These are phyloP conservation scores for Lentithecium fluviatile DNA, from an alignment of 495 filamentous ascomycete species.

Conservation along the genomic window DNA sequence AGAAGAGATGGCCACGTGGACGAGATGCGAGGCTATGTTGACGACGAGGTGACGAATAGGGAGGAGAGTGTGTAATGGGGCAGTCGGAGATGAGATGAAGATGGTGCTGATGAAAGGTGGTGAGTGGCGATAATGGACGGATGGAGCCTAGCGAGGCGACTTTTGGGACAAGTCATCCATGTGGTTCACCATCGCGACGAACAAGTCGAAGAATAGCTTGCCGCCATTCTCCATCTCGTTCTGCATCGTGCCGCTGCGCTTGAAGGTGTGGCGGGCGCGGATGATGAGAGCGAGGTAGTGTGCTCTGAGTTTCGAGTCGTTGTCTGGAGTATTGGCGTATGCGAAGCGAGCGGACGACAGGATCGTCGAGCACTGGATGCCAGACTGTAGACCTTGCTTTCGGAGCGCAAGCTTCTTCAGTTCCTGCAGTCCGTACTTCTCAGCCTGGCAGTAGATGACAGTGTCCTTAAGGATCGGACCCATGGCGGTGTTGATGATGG, in stretches of 20 bases:
- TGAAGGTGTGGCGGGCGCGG: constrained; percentile 78
- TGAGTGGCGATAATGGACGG: constrained; percentile 34
- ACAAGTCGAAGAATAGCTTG: constrained; percentile 87
- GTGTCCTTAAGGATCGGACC: constrained; percentile 58
- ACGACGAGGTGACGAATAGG: not conserved
- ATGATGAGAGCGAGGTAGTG: constrained; percentile 94
- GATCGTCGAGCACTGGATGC: constrained; percentile 81
- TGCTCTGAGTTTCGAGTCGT: constrained; percentile 80
- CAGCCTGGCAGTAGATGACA: constrained; percentile 83
- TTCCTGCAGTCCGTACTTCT: constrained; percentile 75
- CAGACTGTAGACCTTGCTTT: constrained; percentile 78
- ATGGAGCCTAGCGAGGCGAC: constrained; percentile 27
- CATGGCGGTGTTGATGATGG: constrained; percentile 30
- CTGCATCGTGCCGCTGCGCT: constrained; percentile 94
- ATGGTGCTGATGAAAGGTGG: not conserved
- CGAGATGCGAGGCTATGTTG: constrained; percentile 10
- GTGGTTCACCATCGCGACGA: constrained; percentile 90
- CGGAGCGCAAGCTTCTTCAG: constrained; percentile 79
- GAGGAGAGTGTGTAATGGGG: not conserved
- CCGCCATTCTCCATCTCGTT: constrained; percentile 87
- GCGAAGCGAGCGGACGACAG: constrained; percentile 79
- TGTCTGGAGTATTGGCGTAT: constrained; percentile 84
- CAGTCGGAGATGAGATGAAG: constrained; percentile 6
- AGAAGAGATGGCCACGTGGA: constrained; percentile 7
- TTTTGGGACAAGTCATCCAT: constrained; percentile 47